Evolutionary conservation across 2,329 filamentous ascomycete species (phyloP).

Genomic region (Penicillium sp.): DNA sequence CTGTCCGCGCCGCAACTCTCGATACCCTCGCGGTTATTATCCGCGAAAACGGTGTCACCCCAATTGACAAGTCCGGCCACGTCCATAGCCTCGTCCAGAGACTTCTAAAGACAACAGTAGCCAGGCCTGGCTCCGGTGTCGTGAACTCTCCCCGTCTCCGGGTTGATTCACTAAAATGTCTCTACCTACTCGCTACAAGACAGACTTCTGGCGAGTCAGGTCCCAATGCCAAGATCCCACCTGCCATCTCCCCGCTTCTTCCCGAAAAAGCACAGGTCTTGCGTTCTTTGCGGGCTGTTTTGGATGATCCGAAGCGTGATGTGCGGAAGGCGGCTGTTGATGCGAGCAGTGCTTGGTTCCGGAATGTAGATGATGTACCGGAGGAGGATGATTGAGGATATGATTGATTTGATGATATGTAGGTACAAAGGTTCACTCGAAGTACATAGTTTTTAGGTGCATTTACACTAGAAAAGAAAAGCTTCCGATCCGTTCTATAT

Average conservation of each 20-base stretch:
- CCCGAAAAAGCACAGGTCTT: constrained; percentile 59
- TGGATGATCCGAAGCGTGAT: constrained; percentile 64
- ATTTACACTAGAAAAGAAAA: neutral
- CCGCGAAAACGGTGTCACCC: constrained; percentile 53
- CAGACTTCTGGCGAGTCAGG: constrained; percentile 25
- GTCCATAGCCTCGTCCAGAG: constrained; percentile 57
- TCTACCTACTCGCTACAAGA: constrained; percentile 37
- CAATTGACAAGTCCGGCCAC: constrained; percentile 56
- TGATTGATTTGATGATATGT: neutral
- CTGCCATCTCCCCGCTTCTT: constrained; percentile 49
- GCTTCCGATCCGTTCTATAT: neutral
- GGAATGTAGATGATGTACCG: constrained; percentile 58
- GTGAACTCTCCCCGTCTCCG: constrained; percentile 33
- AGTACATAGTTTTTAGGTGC: neutral
- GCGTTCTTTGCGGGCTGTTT: constrained; percentile 52
- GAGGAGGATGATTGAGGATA: constrained; percentile 52
- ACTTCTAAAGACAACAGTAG: constrained; percentile 49
- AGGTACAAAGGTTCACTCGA: neutral
- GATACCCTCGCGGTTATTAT: constrained; percentile 60
- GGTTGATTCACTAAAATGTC: constrained; percentile 37
- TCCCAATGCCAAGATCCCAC: constrained; percentile 24
- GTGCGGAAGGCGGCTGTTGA: constrained; percentile 63
- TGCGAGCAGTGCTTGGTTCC: constrained; percentile 61
- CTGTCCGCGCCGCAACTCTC: constrained; percentile 61
- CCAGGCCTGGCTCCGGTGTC: constrained; percentile 12